Conservation (phyloP, 2,329 filamentous ascomycete genomes). For the Biscogniauxia mediterranea region DNA sequence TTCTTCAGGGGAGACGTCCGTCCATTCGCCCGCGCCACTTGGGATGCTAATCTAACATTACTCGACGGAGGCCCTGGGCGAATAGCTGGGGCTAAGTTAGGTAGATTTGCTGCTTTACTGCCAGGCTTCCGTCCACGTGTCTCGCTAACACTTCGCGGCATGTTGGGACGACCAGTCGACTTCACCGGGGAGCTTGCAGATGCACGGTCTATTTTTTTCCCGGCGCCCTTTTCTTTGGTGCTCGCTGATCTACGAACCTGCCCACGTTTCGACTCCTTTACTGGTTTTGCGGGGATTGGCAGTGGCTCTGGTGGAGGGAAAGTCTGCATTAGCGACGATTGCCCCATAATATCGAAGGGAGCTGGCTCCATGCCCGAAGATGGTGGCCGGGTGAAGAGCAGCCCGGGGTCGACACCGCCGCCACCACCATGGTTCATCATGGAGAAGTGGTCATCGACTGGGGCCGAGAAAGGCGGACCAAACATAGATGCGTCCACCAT, state of each 20-base stretch:
- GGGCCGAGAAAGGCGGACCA: slow-evolving; percentile 40
- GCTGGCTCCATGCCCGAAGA: slow-evolving; percentile 45
- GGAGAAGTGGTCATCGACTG: slow-evolving; percentile 52
- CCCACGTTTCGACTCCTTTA: slow-evolving; percentile 32
- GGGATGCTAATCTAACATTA: slow-evolving; percentile 33
- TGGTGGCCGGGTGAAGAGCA: slow-evolving; percentile 54
- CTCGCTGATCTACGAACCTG: slow-evolving; percentile 47
- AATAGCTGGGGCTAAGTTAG: slow-evolving; percentile 47
- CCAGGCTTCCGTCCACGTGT: slow-evolving; percentile 46
- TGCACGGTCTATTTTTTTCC: slow-evolving; percentile 41
- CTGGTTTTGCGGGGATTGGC: slow-evolving; percentile 22
- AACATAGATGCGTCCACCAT: slow-evolving; percentile 39
- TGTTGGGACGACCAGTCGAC: slow-evolving; percentile 43
- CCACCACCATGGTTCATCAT: slow-evolving; percentile 40
- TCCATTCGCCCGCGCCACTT: slow-evolving; percentile 41
- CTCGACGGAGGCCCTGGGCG: slow-evolving; percentile 34
- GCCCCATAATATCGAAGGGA: slow-evolving; percentile 33
- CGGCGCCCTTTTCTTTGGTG: slow-evolving; percentile 41
- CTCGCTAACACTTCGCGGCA: slow-evolving; percentile 56
- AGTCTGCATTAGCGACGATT: slow-evolving; percentile 28
- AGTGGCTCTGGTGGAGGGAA: slow-evolving; percentile 26
- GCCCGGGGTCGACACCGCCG: slow-evolving; percentile 56
- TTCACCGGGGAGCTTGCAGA: slow-evolving; percentile 53
- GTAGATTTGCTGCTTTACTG: slow-evolving; percentile 39
- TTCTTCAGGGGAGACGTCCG: slow-evolving; percentile 54